phyloP scores from a whole-genome alignment of 139 green algal genomes.

The Ulvella scutata region DNA sequence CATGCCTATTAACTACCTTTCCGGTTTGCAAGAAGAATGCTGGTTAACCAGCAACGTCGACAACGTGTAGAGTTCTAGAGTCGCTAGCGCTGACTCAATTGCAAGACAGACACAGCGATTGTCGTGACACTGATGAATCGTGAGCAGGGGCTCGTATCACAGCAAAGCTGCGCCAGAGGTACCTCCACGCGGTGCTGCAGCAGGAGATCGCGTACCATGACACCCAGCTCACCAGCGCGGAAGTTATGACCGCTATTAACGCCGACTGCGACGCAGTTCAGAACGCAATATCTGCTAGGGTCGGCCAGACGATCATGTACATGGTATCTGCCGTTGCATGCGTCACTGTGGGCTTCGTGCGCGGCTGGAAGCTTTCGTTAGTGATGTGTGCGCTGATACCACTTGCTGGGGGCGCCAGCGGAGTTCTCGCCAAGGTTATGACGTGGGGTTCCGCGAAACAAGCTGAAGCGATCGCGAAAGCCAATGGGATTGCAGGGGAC shows the following conservation, averaged over 20 bases:
- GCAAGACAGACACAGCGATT: not conserved
- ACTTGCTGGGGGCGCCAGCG: not conserved
- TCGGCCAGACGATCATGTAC: not conserved
- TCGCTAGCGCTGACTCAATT: not conserved
- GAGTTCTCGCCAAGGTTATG: not conserved
- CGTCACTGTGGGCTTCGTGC: not conserved
- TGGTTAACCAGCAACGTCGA: too few species aligned
- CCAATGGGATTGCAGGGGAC: constrained; percentile 50
- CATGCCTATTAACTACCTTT: too few species aligned
- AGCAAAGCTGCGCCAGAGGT: constrained; percentile 6
- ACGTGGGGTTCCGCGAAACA: not conserved
- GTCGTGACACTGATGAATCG: too few species aligned
- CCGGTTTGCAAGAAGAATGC: not conserved
- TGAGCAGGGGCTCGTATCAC: not conserved
- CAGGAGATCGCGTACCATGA: constrained; percentile 85
- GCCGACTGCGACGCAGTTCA: not conserved
- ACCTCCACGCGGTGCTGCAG: constrained; percentile 39
- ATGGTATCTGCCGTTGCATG: not conserved
- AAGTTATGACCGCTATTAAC: not conserved
- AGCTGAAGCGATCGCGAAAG: constrained; percentile 10
- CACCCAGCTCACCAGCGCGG: constrained; percentile 24
- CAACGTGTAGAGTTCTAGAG: not conserved
- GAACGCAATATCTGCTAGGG: not conserved
- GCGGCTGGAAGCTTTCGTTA: not conserved
- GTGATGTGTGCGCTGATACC: not conserved